phyloP scores from a whole-genome alignment of 129 eudicot genomes.

The Pulicaria dysenterica region DNA sequence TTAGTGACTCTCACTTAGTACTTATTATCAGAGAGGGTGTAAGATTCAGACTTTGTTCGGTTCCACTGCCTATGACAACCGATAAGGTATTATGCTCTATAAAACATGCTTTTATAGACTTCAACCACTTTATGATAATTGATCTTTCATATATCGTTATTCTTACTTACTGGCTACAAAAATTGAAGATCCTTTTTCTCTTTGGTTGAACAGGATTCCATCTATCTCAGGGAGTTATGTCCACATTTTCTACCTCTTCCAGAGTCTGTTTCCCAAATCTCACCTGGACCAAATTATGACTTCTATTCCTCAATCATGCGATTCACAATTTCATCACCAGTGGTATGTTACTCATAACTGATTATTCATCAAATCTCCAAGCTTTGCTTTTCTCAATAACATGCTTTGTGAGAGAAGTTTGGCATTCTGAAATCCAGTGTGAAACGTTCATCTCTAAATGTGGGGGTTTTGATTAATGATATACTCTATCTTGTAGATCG shows the following conservation, averaged over 20 bases:
- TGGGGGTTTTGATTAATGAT: no score
- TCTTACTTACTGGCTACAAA: conserved; percentile 2
- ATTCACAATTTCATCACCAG: conserved; percentile 82
- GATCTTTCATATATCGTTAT: not conserved
- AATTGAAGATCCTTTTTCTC: conserved; percentile 7
- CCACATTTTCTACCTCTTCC: conserved; percentile 83
- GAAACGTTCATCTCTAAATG: not conserved
- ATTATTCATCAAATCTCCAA: not conserved
- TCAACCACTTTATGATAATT: not conserved
- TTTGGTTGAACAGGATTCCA: conserved; percentile 52
- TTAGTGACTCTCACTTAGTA: conserved; percentile 67
- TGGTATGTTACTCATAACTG: conserved; percentile 54
- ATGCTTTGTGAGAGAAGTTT: not conserved
- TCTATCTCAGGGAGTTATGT: conserved; percentile 56
- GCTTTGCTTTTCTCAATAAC: not conserved
- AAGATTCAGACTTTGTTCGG: conserved; percentile 64
- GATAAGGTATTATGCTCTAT: conserved; percentile 46
- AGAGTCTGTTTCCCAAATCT: conserved; percentile 71
- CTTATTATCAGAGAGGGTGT: conserved; percentile 57
- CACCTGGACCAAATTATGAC: conserved; percentile 92
- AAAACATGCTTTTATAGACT: not conserved
- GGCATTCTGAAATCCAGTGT: not conserved
- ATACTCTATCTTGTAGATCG: no score
- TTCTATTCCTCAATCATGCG: conserved; percentile 80
- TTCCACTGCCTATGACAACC: conserved; percentile 56